Evolutionary conservation across 2,329 filamentous ascomycete genomes (phyloP).

Genomic region (Fusarium sublunatum): DNA sequence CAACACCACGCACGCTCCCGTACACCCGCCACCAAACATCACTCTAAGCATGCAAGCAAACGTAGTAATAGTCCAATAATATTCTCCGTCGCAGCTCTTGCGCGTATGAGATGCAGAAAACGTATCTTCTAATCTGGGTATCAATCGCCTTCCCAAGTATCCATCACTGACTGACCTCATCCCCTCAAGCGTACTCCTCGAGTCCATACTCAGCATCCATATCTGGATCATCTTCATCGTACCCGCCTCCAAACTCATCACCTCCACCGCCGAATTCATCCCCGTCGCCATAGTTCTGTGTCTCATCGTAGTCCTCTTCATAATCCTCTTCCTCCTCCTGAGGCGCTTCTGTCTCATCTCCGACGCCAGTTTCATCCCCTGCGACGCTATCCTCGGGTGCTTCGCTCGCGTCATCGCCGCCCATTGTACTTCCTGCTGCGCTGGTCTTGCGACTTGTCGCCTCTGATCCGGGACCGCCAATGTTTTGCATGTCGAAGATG

Average conservation of each 20-base stretch:
- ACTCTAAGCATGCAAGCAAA: neutral
- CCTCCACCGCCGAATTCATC: conserved; percentile 50
- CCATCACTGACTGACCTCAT: neutral
- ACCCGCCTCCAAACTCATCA: conserved; percentile 48
- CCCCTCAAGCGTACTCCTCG: conserved; percentile 43
- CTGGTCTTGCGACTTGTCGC: conserved; percentile 60
- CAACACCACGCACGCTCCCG: neutral
- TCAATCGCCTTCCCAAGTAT: conserved; percentile 20
- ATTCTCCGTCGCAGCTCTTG: neutral
- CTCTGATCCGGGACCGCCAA: conserved; percentile 61
- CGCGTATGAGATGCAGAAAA: neutral
- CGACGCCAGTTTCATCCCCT: conserved; percentile 41
- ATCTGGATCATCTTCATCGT: conserved; percentile 54
- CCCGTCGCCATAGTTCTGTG: conserved; percentile 47
- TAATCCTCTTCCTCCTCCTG: conserved; percentile 53
- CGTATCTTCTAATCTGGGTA: conserved; percentile 31
- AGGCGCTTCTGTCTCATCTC: conserved; percentile 43
- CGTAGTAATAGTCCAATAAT: neutral
- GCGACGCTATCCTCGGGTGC: conserved; percentile 52
- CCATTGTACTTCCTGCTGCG: conserved; percentile 52
- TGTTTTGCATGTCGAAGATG: conserved; percentile 63
- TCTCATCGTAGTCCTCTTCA: conserved; percentile 53
- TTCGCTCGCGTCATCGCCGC: conserved; percentile 52
- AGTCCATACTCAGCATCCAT: conserved; percentile 54
- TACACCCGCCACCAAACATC: neutral